Evolutionary conservation across 345 rosid genomes (phyloP).

Genomic region (Brassica rapa): DNA sequence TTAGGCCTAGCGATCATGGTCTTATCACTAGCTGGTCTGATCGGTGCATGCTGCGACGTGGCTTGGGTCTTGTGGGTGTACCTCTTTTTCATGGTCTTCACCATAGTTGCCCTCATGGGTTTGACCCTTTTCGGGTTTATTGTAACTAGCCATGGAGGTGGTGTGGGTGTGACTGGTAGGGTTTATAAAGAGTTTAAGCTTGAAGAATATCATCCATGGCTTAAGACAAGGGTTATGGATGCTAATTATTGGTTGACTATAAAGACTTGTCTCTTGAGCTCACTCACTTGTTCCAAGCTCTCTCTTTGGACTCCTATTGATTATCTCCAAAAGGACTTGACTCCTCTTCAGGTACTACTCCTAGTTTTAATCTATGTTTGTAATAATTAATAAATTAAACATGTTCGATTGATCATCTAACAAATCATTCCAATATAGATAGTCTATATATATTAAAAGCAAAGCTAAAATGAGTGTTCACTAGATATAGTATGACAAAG

Average conservation of each 20-base stretch:
- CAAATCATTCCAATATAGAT: background rate
- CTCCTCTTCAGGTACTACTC: constrained; percentile 77
- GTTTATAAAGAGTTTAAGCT: constrained; percentile 71
- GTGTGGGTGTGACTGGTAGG: constrained; percentile 64
- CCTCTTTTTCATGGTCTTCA: constrained; percentile 72
- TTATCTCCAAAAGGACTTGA: constrained; percentile 59
- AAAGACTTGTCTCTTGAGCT: constrained; percentile 68
- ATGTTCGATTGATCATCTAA: background rate
- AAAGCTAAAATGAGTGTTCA: background rate
- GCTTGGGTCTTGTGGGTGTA: constrained; percentile 93
- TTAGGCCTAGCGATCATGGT: constrained; percentile 70
- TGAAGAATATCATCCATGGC: constrained; percentile 78
- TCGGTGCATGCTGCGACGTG: constrained; percentile 84
- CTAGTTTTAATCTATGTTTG: background rate
- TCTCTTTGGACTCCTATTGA: constrained; percentile 85
- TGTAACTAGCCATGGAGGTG: constrained; percentile 79
- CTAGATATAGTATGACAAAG: background rate
- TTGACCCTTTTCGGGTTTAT: constrained; percentile 76
- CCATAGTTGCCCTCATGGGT: constrained; percentile 63
- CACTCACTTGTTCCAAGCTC: constrained; percentile 66
- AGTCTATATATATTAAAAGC: too few relatives aligned
- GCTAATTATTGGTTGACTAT: constrained; percentile 67
- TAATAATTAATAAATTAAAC: background rate
- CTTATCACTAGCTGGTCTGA: constrained; percentile 78
- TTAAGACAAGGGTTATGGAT: constrained; percentile 59